Evolutionary conservation across 768 basidiomycete genomes (phyloP).

Genomic region (Asterophora lycoperdoides): DNA sequence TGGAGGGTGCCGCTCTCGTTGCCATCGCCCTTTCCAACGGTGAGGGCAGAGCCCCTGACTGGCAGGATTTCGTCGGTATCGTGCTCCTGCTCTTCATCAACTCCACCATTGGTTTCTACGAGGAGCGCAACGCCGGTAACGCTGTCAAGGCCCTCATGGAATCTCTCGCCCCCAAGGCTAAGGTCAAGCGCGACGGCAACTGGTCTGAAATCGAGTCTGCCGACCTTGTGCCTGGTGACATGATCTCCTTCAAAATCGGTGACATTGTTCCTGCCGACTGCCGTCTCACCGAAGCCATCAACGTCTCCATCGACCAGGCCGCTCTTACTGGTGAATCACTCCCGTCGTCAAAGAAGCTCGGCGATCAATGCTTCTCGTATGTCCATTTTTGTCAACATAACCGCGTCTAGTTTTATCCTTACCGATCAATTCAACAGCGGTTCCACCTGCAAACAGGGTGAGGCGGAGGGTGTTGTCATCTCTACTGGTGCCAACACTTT

Average conservation of each 20-base stretch:
- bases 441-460: constrained; percentile 98
- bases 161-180: constrained; percentile 96
- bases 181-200: constrained; percentile 77
- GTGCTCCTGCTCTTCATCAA: constrained; percentile 88
- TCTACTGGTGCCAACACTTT: constrained; percentile 97
- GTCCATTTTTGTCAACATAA: constrained; percentile 25
- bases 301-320: constrained; percentile 97
- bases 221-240: constrained; percentile 89
- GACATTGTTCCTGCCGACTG: constrained; percentile 98
- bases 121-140: constrained; percentile 95
- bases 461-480: constrained; percentile 98
- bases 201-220: constrained; percentile 93
- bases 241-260: constrained; percentile 98
- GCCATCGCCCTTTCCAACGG: constrained; percentile 97
- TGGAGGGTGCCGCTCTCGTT: constrained; percentile 94
- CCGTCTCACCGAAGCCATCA: constrained; percentile 93
- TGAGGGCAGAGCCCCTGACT: constrained; percentile 80
- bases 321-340: constrained; percentile 97
- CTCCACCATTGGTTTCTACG: constrained; percentile 97
- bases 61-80: constrained; percentile 98
- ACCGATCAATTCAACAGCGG: constrained; percentile 46
- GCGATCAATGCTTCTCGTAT: constrained; percentile 97
- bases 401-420: constrained; percentile 2
- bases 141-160: constrained; percentile 99
- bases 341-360: constrained; percentile 86